phyloP scores from a whole-genome alignment of 23 red algal genomes.

The Chondrus crispus region DNA sequence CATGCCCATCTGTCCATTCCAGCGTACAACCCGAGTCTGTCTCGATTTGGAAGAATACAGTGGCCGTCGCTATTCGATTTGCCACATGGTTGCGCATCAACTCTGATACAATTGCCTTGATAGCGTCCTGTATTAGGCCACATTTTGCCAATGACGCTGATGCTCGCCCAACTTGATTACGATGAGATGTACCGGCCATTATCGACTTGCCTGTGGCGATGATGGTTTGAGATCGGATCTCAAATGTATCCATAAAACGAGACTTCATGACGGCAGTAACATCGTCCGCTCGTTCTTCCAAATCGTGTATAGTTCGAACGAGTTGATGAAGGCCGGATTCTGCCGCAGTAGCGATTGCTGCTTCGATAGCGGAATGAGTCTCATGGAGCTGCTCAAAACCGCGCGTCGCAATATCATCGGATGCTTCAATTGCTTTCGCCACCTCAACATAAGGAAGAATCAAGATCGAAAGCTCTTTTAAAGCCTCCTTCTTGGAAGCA shows the following conservation, averaged over 20 bases:
- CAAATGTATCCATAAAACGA: conserved; percentile 55
- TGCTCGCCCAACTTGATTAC: neutral
- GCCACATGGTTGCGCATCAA: conserved; percentile 38
- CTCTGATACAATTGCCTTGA: conserved; percentile 32
- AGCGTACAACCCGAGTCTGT: conserved; percentile 1
- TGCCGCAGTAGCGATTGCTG: conserved; percentile 30
- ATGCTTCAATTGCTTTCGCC: conserved; percentile 23
- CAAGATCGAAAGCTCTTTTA: conserved; percentile 27
- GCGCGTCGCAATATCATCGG: conserved; percentile 20
- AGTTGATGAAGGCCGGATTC: conserved; percentile 38
- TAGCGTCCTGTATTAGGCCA: conserved; percentile 38
- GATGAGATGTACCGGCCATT: neutral
- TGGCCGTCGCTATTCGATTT: conserved; percentile 13
- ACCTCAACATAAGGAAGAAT: conserved; percentile 30
- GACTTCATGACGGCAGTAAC: conserved; percentile 45
- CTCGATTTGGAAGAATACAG: conserved; percentile 38
- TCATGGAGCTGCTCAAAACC: conserved; percentile 20
- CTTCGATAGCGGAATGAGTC: neutral
- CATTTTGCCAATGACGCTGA: conserved; percentile 10
- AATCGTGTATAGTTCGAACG: conserved; percentile 6
- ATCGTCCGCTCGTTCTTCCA: conserved; percentile 50
- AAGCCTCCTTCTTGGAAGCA: neutral
- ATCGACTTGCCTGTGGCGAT: conserved; percentile 1
- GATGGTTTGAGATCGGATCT: conserved; percentile 19
- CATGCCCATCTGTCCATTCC: conserved; percentile 36